Evolutionary conservation across 768 basidiomycete genomes (phyloP), one percentile per base, ranked within the genome.

Genomic region (Leccinum rimulosum): DNA sequence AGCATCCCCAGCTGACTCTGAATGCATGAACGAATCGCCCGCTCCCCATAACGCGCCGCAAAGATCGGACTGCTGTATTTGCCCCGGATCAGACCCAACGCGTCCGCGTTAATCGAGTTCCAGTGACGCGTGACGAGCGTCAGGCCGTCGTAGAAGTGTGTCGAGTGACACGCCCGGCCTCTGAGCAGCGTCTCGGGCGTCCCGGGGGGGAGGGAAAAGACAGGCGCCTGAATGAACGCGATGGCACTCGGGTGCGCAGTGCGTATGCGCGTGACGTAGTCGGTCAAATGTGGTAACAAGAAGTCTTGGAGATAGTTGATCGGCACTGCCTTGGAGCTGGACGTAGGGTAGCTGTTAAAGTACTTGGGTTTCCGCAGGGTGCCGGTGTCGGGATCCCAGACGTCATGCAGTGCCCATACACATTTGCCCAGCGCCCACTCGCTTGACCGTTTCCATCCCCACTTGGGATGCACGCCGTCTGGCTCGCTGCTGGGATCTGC

Each of bases 61-160:
- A 86, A 83, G 8, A 92, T 61, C 2, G 84, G 78, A 54, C 78
- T 81, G 11, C 79, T 77, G 68, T 96, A 89, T 66, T 89, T 89
- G 9, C 93, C 92, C 19, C 96, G 79, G 35, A 99, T 73, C n/a
- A 98, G 70, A 1, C 96, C 97, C 0, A 99, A 76, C 1, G 95
- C 94, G 73, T 98, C 95, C 2, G 93, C 94, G 66, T 98, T 98
- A 81, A 93, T 90, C 87, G 88, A 88, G 69, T 94, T 89, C 93
- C 91, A 95, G 66, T 95, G 92, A 36, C 92, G 81, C 35, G 91
- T 91, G n/a, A 98, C 79, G 45, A 98, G 82, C 0, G 96, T 98
- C 43, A 98, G 77, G 1, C 95, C 95, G 65, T 98, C 95, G 68
- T 98, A 98, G 72, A 94, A 98, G 71, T 98, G 96, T 0, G 87